A percentile compares a stretch with the other conserved stretches of the same genome.
Conservation (phyloP, 2,329 filamentous ascomycete species). For the Aspergillus sojae region DNA sequence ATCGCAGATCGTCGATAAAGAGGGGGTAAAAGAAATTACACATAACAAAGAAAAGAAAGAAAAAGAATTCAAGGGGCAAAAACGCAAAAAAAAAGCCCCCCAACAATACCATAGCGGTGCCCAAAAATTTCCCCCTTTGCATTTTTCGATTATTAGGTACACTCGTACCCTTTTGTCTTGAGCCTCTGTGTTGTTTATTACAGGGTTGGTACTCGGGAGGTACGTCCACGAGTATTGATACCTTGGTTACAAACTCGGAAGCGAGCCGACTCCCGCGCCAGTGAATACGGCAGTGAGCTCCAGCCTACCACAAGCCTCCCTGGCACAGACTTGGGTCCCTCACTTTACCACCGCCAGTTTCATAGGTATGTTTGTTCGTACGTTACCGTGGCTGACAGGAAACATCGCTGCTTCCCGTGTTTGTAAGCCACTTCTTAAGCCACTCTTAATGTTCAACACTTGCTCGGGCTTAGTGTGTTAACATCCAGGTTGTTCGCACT, state of each 20-base stretch:
- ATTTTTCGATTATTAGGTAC: background rate
- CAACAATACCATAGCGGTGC: background rate
- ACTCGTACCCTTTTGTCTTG: background rate
- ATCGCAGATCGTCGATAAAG: background rate
- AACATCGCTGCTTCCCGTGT: conserved; percentile 3
- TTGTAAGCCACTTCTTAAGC: conserved; percentile 1
- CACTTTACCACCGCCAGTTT: conserved; percentile 8
- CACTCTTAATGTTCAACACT: conserved; percentile 5
- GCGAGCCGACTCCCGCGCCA: conserved; percentile 14
- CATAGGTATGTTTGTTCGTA: background rate
- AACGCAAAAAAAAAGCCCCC: background rate
- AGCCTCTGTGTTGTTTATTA: background rate
- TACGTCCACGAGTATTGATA: conserved; percentile 1
- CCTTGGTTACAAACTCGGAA: conserved; percentile 6
- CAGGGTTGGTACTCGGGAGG: background rate
- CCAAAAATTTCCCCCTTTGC: background rate
- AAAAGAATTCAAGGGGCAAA: background rate
- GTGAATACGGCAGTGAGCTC: conserved; percentile 19
- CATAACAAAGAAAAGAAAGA: background rate
- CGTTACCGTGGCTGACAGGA: conserved; percentile 3
- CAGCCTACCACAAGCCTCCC: conserved; percentile 21
- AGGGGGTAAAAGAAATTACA: too few relatives aligned
- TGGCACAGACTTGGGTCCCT: conserved; percentile 6
- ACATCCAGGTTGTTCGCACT: conserved; percentile 12
- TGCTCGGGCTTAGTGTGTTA: conserved; percentile 8